These are phyloP conservation scores for Metschnikowia aberdeeniae DNA, from an alignment of 805 yeast species.

Conservation along the genomic window DNA sequence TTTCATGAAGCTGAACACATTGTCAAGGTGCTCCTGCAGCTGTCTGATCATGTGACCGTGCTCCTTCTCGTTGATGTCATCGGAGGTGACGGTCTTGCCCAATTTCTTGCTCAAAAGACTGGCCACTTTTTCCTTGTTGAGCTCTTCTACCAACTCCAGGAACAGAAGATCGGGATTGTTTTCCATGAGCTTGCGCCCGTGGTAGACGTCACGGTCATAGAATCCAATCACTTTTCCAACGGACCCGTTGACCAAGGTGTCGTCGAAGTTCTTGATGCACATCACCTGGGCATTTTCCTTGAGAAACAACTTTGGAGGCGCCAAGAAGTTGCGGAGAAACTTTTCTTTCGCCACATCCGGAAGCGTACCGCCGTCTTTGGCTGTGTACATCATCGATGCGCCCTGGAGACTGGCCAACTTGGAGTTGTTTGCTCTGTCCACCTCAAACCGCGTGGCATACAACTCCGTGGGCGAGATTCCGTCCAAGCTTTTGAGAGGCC, in stretches of 20 bases:
- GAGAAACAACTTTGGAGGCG: slow-evolving; percentile 28
- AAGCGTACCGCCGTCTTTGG: slow-evolving; percentile 31
- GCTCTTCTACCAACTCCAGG: slow-evolving; percentile 18
- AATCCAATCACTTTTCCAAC: slow-evolving; percentile 72
- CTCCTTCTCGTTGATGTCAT: slow-evolving; percentile 14
- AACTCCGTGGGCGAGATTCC: slow-evolving; percentile 88
- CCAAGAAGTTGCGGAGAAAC: slow-evolving; percentile 16
- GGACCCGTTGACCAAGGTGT: slow-evolving; percentile 87
- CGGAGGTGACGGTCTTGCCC: slow-evolving; percentile 2
- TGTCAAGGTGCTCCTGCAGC: slow-evolving; percentile 10
- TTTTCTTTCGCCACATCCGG: slow-evolving; percentile 22
- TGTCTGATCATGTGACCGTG: background rate
- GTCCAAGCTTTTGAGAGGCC: slow-evolving; percentile 58
- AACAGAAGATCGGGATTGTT: slow-evolving; percentile 19
- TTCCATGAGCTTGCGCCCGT: slow-evolving; percentile 19
- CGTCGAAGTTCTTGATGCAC: slow-evolving; percentile 74
- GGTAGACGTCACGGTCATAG: slow-evolving; percentile 40
- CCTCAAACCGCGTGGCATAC: slow-evolving; percentile 83
- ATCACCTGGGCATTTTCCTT: slow-evolving; percentile 92
- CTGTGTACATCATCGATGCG: slow-evolving; percentile 37
- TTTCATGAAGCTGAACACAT: slow-evolving; percentile 14
- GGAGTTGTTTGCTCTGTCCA: slow-evolving; percentile 63
- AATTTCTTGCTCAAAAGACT: slow-evolving; percentile 10
- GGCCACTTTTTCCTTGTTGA: slow-evolving; percentile 7
- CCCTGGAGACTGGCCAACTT: slow-evolving; percentile 44